Base-by-base conservation (phyloP, 371 early-diverging fungal genomes). In the Globomyces sp. region DNA sequence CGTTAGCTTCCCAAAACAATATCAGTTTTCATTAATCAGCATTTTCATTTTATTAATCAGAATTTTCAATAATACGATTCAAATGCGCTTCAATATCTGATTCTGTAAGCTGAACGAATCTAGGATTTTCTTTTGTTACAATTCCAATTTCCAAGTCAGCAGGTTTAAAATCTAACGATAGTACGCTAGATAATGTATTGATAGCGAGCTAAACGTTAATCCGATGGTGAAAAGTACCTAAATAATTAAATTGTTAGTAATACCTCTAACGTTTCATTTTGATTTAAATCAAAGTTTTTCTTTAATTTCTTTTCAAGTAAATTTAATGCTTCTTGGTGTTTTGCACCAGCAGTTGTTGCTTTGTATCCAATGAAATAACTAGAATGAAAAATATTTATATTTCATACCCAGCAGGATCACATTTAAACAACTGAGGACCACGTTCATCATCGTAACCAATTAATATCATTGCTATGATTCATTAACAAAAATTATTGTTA, bases 271-370 rank as follows among this genome's bases (percentile, higher is more conserved):
- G 96, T 89, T 59, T 96, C 96, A 57, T 95, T 93, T 58, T 81
- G 80, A 65, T 80, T 85, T 67, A 95, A 76, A 60, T 84, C 82
- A 50, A 90, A 89, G 43, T 90, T 87, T 77, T 90, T 91, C 80
- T 96, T 99, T 65, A 99, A 74, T 79, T 95, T 95, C 89, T 97
- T 99, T 72, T 99, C 99, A 81, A 99, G 74, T 70, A 92, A 88
- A 76, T 95, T 96, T 71, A 94, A 83, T 36, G 93, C 89, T 80
- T 99, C 98, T 82, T 95, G 95, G 70, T 95, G 94, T 76, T 99
- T 99, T 10, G 94, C 91, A n/a, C 99, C 99, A 3, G 97, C 96
- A 3, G 94, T 85, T 1, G 96, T 94, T 24, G 97, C 99, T 77
- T 90, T 91, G 82, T 93, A 98, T 42, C 96, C 96, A 55, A 93